Percentiles rank a stretch among this genome's conserved stretches.
These are phyloP conservation scores for Arachis monticola DNA, from an alignment of 331 rosid species.

Conservation along the genomic window DNA sequence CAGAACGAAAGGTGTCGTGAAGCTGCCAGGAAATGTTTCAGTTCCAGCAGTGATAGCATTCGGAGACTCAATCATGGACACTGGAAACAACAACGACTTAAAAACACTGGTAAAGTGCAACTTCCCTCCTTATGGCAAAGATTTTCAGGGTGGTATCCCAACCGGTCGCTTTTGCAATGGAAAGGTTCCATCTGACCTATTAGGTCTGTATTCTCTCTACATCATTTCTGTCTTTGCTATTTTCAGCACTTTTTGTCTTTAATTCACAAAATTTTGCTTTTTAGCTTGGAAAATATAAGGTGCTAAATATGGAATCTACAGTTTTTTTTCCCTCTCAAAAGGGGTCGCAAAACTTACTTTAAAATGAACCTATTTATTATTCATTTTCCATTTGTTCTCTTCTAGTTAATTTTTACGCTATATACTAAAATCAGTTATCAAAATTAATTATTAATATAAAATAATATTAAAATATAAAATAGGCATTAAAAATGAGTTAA, in stretches of 20 bases:
- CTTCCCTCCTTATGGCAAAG: constrained; percentile 68
- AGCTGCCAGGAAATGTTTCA: constrained; percentile 56
- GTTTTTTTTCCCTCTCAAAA: too few species aligned
- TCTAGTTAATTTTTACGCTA: too few species aligned
- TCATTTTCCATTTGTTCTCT: too few species aligned
- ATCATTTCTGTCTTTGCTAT: neutral
- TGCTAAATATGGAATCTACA: too few species aligned
- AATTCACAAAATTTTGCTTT: neutral
- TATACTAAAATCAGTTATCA: too few species aligned
- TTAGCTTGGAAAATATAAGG: too few species aligned
- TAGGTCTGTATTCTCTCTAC: constrained; percentile 44
- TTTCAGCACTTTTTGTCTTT: neutral
- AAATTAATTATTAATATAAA: too few species aligned
- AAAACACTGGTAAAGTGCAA: constrained; percentile 51
- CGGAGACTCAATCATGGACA: constrained; percentile 84
- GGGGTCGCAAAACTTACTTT: too few species aligned
- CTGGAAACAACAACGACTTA: constrained; percentile 52
- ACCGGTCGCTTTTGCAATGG: constrained; percentile 73
- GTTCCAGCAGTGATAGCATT: constrained; percentile 68
- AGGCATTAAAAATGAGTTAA: too few species aligned
- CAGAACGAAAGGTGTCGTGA: constrained; percentile 24
- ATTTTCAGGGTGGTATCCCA: constrained; percentile 55
- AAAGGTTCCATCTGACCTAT: constrained; percentile 57
- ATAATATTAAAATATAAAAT: too few species aligned
- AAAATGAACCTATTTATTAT: too few species aligned